These are phyloP conservation scores for Helminthosporium solani DNA, from an alignment of 2,329 filamentous ascomycete genomes.

Conservation along the genomic window DNA sequence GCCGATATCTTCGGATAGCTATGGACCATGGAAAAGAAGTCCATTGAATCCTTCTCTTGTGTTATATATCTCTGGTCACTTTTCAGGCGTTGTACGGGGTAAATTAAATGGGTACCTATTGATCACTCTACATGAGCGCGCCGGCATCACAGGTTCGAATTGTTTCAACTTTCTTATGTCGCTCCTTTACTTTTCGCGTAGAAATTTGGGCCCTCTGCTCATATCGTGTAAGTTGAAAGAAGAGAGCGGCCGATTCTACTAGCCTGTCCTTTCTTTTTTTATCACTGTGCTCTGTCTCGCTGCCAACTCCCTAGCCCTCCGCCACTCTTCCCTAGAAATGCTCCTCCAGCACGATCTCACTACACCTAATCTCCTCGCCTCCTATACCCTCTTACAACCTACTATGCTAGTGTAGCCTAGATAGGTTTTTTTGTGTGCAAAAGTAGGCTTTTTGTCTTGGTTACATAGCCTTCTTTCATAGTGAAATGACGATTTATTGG, in stretches of 20 bases:
- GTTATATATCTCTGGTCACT: constrained; percentile 19
- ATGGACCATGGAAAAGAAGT: constrained; percentile 1
- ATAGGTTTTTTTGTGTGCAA: background rate
- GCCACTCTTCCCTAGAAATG: constrained; percentile 7
- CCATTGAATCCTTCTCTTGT: constrained; percentile 15
- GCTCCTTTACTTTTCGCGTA: constrained; percentile 9
- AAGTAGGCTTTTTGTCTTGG: constrained; percentile 7
- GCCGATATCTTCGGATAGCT: constrained; percentile 7
- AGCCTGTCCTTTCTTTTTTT: constrained; percentile 7
- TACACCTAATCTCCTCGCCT: background rate
- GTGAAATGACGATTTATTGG: background rate
- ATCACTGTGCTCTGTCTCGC: constrained; percentile 12
- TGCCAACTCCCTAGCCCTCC: constrained; percentile 4
- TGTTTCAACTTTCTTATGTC: constrained; percentile 14
- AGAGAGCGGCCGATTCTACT: background rate
- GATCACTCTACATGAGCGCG: constrained; percentile 9
- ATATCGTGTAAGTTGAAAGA: background rate
- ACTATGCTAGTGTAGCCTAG: background rate
- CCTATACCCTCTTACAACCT: constrained; percentile 6
- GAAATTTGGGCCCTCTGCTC: background rate
- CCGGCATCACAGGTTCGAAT: constrained; percentile 14
- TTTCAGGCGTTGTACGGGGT: constrained; percentile 11
- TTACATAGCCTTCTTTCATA: constrained; percentile 16
- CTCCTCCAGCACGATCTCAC: background rate
- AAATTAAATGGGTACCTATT: constrained; percentile 14